Conservation (phyloP, 148 eudicot species). For the Cornus suecica region DNA sequence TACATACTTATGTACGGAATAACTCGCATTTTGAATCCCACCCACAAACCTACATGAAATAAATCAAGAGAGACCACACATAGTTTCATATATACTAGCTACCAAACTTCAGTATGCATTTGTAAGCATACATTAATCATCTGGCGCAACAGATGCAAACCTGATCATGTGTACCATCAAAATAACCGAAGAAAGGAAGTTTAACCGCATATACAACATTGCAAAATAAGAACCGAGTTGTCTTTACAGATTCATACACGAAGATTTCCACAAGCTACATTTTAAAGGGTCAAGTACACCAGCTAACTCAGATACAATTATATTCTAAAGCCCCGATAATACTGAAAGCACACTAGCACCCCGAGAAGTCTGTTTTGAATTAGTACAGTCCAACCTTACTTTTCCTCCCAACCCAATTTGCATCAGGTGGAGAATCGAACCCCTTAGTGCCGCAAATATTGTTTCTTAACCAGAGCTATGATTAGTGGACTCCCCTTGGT, state of each 20-base stretch:
- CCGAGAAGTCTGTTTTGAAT: neutral
- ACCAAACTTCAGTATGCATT: no score
- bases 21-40: no score
- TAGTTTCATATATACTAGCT: no score
- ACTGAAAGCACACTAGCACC: neutral
- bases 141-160: no score
- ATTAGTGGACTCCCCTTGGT: conserved; percentile 20
- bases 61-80: no score
- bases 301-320: neutral
- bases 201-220: conserved; percentile 7
- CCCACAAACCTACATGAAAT: no score
- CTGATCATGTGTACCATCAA: neutral
- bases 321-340: neutral
- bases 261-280: conserved; percentile 4
- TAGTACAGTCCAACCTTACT: neutral
- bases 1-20: no score
- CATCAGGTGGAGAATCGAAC: neutral
- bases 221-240: neutral
- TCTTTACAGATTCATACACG: neutral
- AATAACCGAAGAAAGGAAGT: neutral
- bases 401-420: neutral
- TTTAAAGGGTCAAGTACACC: neutral
- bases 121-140: no score
- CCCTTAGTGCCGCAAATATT: neutral
- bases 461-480: conserved; percentile 6